These are phyloP conservation scores for Ogataea degrootiae DNA, from an alignment of 805 yeast genomes.

Conservation along the genomic window DNA sequence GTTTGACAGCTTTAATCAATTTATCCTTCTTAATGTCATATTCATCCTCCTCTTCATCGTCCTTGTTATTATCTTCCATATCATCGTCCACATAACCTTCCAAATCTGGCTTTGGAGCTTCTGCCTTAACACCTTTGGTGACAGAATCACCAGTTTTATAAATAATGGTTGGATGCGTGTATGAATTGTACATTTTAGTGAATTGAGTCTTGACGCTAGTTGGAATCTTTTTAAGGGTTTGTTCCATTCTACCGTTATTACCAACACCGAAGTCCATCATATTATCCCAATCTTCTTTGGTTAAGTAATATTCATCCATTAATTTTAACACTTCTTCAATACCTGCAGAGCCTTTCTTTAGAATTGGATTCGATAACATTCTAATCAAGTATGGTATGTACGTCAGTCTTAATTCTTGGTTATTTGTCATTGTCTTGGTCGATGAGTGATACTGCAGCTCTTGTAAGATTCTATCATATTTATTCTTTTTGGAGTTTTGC, in stretches of 20 bases:
- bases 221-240: constrained; percentile 55
- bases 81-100: constrained; percentile 71
- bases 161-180: constrained; percentile 80
- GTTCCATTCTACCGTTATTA: constrained; percentile 34
- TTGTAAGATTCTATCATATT: constrained; percentile 72
- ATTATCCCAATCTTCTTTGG: constrained; percentile 90
- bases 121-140: constrained; percentile 29
- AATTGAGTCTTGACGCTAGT: constrained; percentile 79
- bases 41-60: constrained; percentile 39
- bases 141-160: constrained; percentile 67
- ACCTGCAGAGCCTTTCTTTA: constrained; percentile 54
- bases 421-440: constrained; percentile 71
- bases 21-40: constrained; percentile 54
- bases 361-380: constrained; percentile 55
- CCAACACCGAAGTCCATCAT: constrained; percentile 84
- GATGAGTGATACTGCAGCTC: constrained; percentile 87
- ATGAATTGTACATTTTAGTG: constrained; percentile 76
- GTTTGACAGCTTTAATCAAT: constrained; percentile 50
- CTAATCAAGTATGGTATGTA: constrained; percentile 64
- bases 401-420: constrained; percentile 67
- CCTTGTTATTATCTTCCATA: constrained; percentile 32
- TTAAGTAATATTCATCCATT: constrained; percentile 81
- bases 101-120: constrained; percentile 45
- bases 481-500: constrained; percentile 78
- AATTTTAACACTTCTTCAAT: constrained; percentile 59